Evolutionary conservation across 306 rosid genomes (phyloP).

Genomic region (Lotus japonicus): DNA sequence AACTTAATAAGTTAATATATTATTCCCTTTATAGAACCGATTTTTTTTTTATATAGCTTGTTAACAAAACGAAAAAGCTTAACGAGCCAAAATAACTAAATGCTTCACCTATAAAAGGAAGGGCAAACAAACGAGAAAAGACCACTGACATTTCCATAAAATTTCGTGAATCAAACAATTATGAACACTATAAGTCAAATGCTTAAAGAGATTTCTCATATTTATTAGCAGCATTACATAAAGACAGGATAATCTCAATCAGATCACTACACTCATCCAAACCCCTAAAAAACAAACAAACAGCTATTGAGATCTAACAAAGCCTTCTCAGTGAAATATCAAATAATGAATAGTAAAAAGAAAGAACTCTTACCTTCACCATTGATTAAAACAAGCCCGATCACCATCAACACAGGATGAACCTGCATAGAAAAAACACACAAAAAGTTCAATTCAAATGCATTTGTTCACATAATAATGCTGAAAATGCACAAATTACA

Average conservation of each 20-base stretch:
- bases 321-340: background rate
- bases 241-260: background rate
- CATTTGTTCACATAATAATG: background rate
- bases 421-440: conserved; percentile 30
- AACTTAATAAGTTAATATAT: background rate
- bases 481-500: background rate
- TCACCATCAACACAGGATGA: conserved; percentile 50
- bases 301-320: background rate
- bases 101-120: background rate
- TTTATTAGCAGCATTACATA: background rate
- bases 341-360: background rate
- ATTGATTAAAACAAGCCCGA: conserved; percentile 43
- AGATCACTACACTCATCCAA: background rate
- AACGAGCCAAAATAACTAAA: background rate
- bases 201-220: background rate
- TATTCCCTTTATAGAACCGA: background rate
- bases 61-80: background rate
- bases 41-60: background rate
- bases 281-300: background rate
- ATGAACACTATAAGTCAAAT: background rate
- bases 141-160: background rate
- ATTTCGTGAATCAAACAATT: background rate
- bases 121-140: background rate
- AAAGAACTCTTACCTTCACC: conserved; percentile 71
- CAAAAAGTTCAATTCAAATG: background rate